Base-by-base conservation (phyloP, 2,329 filamentous ascomycete species). In the Mycocentrospora acerina region DNA sequence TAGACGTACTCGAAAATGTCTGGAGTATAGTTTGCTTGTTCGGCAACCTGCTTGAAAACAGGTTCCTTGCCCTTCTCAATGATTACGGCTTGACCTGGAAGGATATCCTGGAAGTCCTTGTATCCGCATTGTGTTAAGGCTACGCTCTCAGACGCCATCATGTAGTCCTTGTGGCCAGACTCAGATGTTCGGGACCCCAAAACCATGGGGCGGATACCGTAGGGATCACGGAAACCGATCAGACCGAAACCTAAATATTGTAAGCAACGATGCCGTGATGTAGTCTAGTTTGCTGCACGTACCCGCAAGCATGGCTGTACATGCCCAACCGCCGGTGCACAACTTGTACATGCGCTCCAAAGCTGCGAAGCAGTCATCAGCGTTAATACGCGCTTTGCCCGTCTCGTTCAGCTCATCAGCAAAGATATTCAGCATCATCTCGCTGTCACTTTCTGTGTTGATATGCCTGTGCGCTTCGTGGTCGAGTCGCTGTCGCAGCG, bases 1-100 rank as follows among this genome's bases (percentile, higher is more conserved):
- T 95, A 95, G 41, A 95, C 85, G 49, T 83, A 89, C 68, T 94
- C 88, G 58, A 94, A 93, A 45, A 89, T 86, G 63, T 95, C 90
- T 1, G 89, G 89, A 2, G 86, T 83, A 61, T 95, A 95, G 12
- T 77, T 75, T 54, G 79, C 77, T 52, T 78, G 76, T 42, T 79
- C 70, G 27, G 83, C 80, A 11, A 95, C 82, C 66, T 95, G 88
- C 46, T 77, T 75, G 72, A 90, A 93, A 32, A 83, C 77, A 1
- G 88, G 88, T 37, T 76, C 73, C 33, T 79, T 76, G 27, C 88
- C 88, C 70, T 94, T 94, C 58, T 85, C 76, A 47, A 94, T 83
- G 59, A 94, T 89, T 46, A 94, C 88, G 2, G 88, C 89, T 69
- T 95, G 80, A 15, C 90, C 90, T 0, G 90, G 89, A 37, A 84